Evolutionary conservation across 2,329 filamentous ascomycete species (phyloP).

Genomic region (Penicillium sp.): DNA sequence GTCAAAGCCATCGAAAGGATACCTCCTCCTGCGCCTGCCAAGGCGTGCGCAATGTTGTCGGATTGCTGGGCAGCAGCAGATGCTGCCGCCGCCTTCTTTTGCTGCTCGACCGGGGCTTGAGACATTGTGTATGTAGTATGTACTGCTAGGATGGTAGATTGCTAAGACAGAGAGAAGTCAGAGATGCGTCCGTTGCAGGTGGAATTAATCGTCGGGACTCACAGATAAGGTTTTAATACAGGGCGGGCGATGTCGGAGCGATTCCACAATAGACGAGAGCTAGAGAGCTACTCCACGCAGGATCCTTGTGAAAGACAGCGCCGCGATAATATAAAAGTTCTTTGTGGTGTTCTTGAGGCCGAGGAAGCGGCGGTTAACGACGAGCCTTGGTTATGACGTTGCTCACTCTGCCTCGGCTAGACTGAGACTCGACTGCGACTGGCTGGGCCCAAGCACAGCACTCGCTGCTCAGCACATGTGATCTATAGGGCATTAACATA

Average conservation of each 20-base stretch:
- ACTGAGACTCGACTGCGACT: not conserved
- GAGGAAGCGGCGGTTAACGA: not conserved
- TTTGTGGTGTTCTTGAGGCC: not conserved
- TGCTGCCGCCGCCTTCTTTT: constrained; percentile 40
- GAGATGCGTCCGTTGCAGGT: not conserved
- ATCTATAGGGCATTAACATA: not conserved
- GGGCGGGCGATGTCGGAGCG: not conserved
- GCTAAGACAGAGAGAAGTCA: not conserved
- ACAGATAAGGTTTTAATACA: not conserved
- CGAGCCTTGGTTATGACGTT: constrained; percentile 15
- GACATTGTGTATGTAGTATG: too few species aligned
- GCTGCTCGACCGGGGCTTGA: constrained; percentile 33
- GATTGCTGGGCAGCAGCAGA: constrained; percentile 74
- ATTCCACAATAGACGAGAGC: not conserved
- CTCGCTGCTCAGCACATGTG: not conserved
- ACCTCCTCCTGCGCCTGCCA: constrained; percentile 88
- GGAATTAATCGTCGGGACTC: not conserved
- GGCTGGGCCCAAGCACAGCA: not conserved
- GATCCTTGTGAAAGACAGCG: too few species aligned
- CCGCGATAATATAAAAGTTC: not conserved
- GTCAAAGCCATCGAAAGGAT: constrained; percentile 94
- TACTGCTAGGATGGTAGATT: not conserved
- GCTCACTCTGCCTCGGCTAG: constrained; percentile 14
- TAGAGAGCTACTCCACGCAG: not conserved
- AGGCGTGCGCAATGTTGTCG: constrained; percentile 93